Evolutionary conservation across 139 green algal species (phyloP).

Genomic region (Chlorella ohadii): DNA sequence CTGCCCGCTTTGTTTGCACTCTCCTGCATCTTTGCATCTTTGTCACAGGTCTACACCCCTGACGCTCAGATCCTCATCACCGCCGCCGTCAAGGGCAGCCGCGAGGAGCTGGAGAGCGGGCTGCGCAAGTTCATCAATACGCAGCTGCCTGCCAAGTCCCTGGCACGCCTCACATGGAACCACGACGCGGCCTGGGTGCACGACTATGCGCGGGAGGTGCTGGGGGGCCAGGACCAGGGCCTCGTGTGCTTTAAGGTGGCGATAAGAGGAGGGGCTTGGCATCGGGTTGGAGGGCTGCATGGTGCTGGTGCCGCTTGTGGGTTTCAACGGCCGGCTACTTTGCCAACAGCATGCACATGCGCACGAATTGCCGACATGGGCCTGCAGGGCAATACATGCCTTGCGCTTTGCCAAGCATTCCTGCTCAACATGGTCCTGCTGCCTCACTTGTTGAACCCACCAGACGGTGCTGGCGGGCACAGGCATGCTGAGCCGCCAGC

Average conservation of each 20-base stretch:
- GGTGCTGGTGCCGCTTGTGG: no score
- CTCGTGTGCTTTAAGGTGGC: slow-evolving; percentile 38
- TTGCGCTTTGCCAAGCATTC: no score
- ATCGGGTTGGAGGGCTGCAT: no score
- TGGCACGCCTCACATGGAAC: slow-evolving; percentile 31
- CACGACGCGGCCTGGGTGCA: not conserved
- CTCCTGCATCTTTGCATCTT: no score
- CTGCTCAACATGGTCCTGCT: no score
- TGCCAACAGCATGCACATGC: no score
- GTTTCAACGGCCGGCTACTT: no score
- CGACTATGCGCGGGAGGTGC: slow-evolving; percentile 16
- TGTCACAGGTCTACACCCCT: slow-evolving; percentile 10
- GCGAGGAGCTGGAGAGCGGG: not conserved
- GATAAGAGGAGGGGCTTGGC: not conserved
- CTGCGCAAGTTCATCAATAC: slow-evolving; percentile 32
- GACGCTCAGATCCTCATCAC: slow-evolving; percentile 22
- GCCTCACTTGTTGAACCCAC: no score
- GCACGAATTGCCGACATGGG: no score
- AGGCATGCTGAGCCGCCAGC: slow-evolving; percentile 17
- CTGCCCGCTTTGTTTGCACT: no score
- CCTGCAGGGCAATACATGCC: no score
- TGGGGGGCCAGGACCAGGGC: not conserved
- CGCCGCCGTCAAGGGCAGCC: slow-evolving; percentile 2
- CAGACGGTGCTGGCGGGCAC: slow-evolving; percentile 23
- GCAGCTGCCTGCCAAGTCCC: not conserved